Evolutionary conservation across 2,329 filamentous ascomycete species (phyloP).

Genomic region (Coleophoma cylindrospora): DNA sequence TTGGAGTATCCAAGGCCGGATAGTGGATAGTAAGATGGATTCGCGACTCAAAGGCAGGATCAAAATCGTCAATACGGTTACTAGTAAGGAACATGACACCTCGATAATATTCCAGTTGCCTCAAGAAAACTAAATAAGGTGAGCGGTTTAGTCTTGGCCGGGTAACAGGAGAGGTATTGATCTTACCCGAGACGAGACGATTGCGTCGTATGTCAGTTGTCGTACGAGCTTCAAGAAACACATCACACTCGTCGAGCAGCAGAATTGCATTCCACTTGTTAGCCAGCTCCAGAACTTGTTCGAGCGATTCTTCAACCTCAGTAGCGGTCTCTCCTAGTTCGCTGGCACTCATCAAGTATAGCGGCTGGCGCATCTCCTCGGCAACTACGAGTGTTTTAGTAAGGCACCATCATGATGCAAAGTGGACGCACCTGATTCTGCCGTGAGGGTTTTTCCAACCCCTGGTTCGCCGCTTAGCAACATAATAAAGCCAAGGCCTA

Average conservation of each 20-base stretch:
- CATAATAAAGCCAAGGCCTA: conserved; percentile 28
- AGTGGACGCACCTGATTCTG: conserved; percentile 5
- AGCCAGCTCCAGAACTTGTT: conserved; percentile 66
- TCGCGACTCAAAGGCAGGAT: conserved; percentile 23
- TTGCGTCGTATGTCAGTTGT: conserved; percentile 32
- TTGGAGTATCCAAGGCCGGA: conserved; percentile 4
- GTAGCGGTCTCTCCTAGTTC: conserved; percentile 6
- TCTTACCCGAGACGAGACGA: conserved; percentile 25
- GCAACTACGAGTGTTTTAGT: conserved; percentile 43
- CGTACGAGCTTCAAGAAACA: conserved; percentile 36
- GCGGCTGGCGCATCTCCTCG: conserved; percentile 23
- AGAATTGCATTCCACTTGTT: conserved; percentile 68
- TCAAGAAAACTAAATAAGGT: conserved; percentile 23
- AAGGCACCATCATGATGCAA: conserved; percentile 33
- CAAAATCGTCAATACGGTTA: conserved; percentile 22
- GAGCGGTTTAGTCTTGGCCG: neutral
- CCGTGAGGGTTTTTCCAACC: conserved; percentile 1
- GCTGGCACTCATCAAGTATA: conserved; percentile 24
- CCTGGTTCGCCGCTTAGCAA: conserved; percentile 27
- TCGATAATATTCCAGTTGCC: conserved; percentile 28
- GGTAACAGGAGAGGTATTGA: neutral
- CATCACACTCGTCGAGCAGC: conserved; percentile 66
- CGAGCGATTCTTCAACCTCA: conserved; percentile 45
- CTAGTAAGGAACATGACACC: conserved; percentile 32
- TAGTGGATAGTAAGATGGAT: conserved; percentile 22